phyloP scores from a whole-genome alignment of 768 basidiomycete genomes.

The Amyloporia xantha region DNA sequence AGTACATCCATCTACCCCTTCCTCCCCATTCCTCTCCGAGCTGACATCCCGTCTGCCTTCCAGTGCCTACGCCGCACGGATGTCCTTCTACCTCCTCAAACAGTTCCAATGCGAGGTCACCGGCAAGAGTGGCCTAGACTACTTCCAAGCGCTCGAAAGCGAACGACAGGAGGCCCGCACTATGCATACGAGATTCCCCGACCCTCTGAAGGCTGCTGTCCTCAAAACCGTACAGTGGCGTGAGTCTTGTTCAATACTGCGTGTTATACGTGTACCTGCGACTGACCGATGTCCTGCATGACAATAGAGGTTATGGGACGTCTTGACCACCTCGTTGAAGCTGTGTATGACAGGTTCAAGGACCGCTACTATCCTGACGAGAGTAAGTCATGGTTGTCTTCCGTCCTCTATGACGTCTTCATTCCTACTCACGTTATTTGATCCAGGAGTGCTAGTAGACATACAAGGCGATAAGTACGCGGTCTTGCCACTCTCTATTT shows the following conservation, averaged over 20 bases:
- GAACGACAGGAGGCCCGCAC: slow-evolving; percentile 86
- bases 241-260: slow-evolving; percentile 38
- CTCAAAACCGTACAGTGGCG: slow-evolving; percentile 96
- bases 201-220: slow-evolving; percentile 86
- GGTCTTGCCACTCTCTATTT: neutral
- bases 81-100: slow-evolving; percentile 91
- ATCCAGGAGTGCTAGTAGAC: slow-evolving; percentile 83
- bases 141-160: slow-evolving; percentile 89
- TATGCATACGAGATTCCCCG: slow-evolving; percentile 87
- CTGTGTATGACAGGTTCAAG: slow-evolving; percentile 92
- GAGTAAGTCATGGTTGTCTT: slow-evolving; percentile 43
- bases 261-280: slow-evolving; percentile 6
- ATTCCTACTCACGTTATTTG: slow-evolving; percentile 1
- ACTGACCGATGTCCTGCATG: slow-evolving; percentile 7
- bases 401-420: slow-evolving; percentile 9
- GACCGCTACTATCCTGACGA: slow-evolving; percentile 91
- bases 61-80: slow-evolving; percentile 80
- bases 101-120: slow-evolving; percentile 98
- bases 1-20: slow-evolving; percentile 50
- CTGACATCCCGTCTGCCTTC: slow-evolving; percentile 9
- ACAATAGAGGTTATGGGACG: slow-evolving; percentile 90
- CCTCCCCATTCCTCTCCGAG: slow-evolving; percentile 24
- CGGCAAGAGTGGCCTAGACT: slow-evolving; percentile 89
- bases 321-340: slow-evolving; percentile 90
- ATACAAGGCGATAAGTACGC: slow-evolving; percentile 79